Conservation (phyloP, 2,329 filamentous ascomycete genomes). For the Claviceps africana region DNA sequence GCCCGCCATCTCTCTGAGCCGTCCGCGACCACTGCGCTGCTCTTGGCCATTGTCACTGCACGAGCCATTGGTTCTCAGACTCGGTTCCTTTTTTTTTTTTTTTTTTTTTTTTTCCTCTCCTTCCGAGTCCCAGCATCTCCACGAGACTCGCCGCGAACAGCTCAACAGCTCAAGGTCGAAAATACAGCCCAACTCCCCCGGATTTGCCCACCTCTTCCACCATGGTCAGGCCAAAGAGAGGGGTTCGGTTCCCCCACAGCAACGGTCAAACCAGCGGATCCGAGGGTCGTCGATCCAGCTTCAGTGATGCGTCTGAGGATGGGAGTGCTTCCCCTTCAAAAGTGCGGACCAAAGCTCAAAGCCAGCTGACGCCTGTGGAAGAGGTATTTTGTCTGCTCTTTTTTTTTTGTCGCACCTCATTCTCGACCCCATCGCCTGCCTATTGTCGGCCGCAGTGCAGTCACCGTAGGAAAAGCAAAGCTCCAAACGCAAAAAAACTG, state of each 20-base stretch:
- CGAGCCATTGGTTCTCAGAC: background rate
- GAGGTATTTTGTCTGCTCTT: conserved; percentile 15
- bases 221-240: conserved; percentile 30
- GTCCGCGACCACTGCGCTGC: background rate
- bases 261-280: conserved; percentile 27
- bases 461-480: no score
- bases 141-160: background rate
- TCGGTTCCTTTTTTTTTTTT: background rate
- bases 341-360: conserved; percentile 13
- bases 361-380: conserved; percentile 19
- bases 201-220: background rate
- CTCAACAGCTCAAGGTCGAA: background rate
- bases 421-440: no score
- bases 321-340: conserved; percentile 23
- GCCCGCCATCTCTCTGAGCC: background rate
- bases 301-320: conserved; percentile 55
- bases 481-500: background rate
- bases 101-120: background rate
- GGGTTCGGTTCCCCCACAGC: conserved; percentile 39
- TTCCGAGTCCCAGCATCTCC: background rate
- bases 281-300: conserved; percentile 52
- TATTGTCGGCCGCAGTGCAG: background rate
- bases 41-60: background rate
- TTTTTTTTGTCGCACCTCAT: background rate
- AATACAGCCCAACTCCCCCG: background rate